A percentile compares a stretch with the other conserved stretches of the same genome.
Evolutionary conservation across 1,284 basidiomycete genomes (phyloP).

Genomic region (Chalciporus sp.): DNA sequence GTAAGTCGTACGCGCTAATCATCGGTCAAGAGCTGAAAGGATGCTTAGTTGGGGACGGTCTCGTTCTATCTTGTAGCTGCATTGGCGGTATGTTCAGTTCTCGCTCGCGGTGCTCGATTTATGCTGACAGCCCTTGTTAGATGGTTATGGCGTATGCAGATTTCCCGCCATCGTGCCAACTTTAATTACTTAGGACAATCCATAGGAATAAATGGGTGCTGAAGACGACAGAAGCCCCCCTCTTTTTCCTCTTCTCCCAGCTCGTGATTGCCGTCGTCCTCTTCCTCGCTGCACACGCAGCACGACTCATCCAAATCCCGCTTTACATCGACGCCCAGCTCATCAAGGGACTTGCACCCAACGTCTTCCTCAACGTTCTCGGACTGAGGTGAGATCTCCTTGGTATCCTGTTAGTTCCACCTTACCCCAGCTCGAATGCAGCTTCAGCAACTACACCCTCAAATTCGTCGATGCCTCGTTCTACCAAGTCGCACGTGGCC

Average conservation of each 20-base stretch:
- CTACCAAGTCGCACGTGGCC: conserved; percentile 87
- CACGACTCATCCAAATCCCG: conserved; percentile 64
- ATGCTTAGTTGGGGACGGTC: conserved; percentile 61
- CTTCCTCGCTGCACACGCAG: conserved; percentile 63
- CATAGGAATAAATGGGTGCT: conserved; percentile 82
- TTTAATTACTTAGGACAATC: conserved; percentile 11
- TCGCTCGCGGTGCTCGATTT: not conserved
- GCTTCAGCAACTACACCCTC: conserved; percentile 88
- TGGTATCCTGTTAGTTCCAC: not conserved
- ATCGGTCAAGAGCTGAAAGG: conserved; percentile 6
- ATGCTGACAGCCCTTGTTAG: conserved; percentile 40
- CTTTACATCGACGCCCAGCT: conserved; percentile 60
- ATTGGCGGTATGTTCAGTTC: conserved; percentile 62
- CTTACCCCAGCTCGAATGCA: conserved; percentile 31
- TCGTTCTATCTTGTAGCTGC: conserved; percentile 82
- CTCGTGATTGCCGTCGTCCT: conserved; percentile 77
- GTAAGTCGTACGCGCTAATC: conserved; percentile 21
- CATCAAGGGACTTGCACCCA: conserved; percentile 72
- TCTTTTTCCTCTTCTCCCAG: conserved; percentile 87
- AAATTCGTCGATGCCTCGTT: conserved; percentile 93
- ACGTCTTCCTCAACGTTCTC: conserved; percentile 74
- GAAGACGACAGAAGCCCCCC: conserved; percentile 64
- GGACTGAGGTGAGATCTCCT: conserved; percentile 65
- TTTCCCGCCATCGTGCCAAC: conserved; percentile 4
- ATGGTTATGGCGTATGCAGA: conserved; percentile 77